A percentile compares a stretch with the other conserved stretches of the same genome.
Evolutionary conservation across 1,139 yeast genomes (phyloP).

Genomic region (Sugiyamaella paludigena): DNA sequence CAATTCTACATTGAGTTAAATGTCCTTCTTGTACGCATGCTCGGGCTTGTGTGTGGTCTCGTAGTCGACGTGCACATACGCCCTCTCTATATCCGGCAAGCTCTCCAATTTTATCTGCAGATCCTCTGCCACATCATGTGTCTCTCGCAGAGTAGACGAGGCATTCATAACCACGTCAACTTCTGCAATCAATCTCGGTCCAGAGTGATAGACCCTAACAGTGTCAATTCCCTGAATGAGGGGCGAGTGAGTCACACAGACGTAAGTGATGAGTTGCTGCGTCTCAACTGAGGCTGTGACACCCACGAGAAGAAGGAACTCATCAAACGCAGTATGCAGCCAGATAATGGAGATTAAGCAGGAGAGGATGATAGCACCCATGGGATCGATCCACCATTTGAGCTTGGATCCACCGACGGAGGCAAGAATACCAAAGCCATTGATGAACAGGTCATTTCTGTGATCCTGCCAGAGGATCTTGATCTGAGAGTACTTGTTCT

Average conservation of each 20-base stretch:
- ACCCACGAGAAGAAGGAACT: conserved; percentile 22
- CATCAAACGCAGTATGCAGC: conserved; percentile 19
- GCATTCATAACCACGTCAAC: conserved; percentile 24
- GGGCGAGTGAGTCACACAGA: conserved; percentile 20
- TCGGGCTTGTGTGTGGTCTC: conserved; percentile 22
- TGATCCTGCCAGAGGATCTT: conserved; percentile 23
- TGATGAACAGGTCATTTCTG: conserved; percentile 23
- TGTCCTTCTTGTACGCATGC: conserved; percentile 12
- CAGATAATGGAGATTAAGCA: conserved; percentile 16
- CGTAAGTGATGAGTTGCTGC: conserved; percentile 20
- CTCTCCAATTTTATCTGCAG: conserved; percentile 21
- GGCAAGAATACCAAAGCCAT: conserved; percentile 23
- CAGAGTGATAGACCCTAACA: conserved; percentile 21
- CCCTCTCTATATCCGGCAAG: conserved; percentile 24
- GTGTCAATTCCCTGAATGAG: conserved; percentile 19
- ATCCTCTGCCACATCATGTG: conserved; percentile 23
- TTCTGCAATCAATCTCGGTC: conserved; percentile 22
- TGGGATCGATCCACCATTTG: conserved; percentile 24
- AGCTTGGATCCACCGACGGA: conserved; percentile 20
- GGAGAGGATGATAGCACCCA: conserved; percentile 21
- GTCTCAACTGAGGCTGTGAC: conserved; percentile 14
- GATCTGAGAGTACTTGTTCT: conserved; percentile 17
- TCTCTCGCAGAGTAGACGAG: conserved; percentile 11
- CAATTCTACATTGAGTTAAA: too few relatives aligned
- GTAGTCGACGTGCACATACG: conserved; percentile 23